Base-by-base conservation (phyloP, 1,139 yeast species). In the Geotrichum bryndzae region DNA sequence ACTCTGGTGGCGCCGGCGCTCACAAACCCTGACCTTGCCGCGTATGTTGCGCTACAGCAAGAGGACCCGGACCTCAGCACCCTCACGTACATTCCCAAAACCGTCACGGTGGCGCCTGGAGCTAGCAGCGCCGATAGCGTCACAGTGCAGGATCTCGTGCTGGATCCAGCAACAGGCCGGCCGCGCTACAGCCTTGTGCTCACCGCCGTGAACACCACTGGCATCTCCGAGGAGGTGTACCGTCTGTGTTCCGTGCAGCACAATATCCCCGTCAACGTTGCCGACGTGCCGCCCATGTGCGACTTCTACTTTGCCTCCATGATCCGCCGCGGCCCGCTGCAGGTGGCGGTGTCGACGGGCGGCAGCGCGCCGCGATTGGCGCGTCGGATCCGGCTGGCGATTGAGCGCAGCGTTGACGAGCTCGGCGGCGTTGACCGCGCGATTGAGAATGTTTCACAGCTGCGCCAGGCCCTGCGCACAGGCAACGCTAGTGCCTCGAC, bases 261-360 rank as follows among this genome's bases (percentile, higher is more conserved):
- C 41, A 65, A 84, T 18, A 73, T 89, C 59, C 89, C 90, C 22
- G 91, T 88, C 46, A 90, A 90, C 71, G 87, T 89, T 53, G 96
- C 96, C 1, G 96, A 90, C 72, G 88, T 88, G 65, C 96, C 96
- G 1, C 82, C 83, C 18, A 76, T 85, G 65, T 90, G 96, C 76
- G 96, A 90, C 72, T 90, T 88, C 72, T 90, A 88, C 75, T 90
- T 89, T 73, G 96, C 96, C 0, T 84, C 92, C 33, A 85, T 87
- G 79, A 85, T 84, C 70, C 82, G 88, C 69, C 84, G 83, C 65
- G 96, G 91, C n/a, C 84, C 86, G 31, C 76, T 90, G 58, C 96
- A 88, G 70, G 82, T 90, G 45, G 87, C 90, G 91, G 87, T 90
- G 10, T 84, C 90, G 45, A 88, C 96, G 25, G 88, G 88, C 70